phyloP scores from a whole-genome alignment of 306 rosid species.

The Cicer yamashitae region DNA sequence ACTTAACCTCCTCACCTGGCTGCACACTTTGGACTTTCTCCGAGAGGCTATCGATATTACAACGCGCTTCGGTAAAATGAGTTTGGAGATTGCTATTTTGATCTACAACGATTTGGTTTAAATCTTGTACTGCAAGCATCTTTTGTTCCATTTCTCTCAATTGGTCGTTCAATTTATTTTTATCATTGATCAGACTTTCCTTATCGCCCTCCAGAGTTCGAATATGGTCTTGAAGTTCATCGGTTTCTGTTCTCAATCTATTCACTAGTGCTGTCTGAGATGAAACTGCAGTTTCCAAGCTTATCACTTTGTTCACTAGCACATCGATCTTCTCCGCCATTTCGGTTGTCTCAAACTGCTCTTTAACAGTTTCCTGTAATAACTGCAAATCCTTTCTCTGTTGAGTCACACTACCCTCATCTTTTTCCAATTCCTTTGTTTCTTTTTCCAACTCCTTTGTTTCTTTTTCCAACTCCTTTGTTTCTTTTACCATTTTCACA shows the following conservation, averaged over 20 bases:
- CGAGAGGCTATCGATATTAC: constrained; percentile 65
- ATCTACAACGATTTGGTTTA: constrained; percentile 57
- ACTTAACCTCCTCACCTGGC: constrained; percentile 57
- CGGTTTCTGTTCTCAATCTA: constrained; percentile 68
- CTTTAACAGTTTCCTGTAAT: constrained; percentile 60
- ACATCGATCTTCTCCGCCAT: constrained; percentile 88
- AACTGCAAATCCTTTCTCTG: constrained; percentile 57
- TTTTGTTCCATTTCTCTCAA: constrained; percentile 72
- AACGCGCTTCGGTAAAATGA: constrained; percentile 62
- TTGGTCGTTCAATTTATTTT: constrained; percentile 54
- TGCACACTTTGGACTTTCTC: constrained; percentile 57
- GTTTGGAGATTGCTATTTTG: constrained; percentile 66
- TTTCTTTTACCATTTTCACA: constrained; percentile 21
- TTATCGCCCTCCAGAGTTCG: constrained; percentile 70
- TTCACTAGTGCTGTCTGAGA: constrained; percentile 75
- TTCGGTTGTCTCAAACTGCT: constrained; percentile 65
- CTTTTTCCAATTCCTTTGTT: constrained; percentile 38
- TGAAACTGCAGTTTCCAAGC: constrained; percentile 77
- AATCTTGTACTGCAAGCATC: constrained; percentile 58
- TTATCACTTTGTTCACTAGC: constrained; percentile 78
- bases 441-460: no score
- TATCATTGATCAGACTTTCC: constrained; percentile 56
- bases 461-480: constrained; percentile 46
- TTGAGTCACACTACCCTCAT: constrained; percentile 30
- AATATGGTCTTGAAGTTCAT: constrained; percentile 72